A percentile compares a stretch with the other conserved stretches of the same genome.
These are phyloP conservation scores for Corynespora cassiicola DNA, from an alignment of 2,329 filamentous ascomycete species.

Conservation along the genomic window DNA sequence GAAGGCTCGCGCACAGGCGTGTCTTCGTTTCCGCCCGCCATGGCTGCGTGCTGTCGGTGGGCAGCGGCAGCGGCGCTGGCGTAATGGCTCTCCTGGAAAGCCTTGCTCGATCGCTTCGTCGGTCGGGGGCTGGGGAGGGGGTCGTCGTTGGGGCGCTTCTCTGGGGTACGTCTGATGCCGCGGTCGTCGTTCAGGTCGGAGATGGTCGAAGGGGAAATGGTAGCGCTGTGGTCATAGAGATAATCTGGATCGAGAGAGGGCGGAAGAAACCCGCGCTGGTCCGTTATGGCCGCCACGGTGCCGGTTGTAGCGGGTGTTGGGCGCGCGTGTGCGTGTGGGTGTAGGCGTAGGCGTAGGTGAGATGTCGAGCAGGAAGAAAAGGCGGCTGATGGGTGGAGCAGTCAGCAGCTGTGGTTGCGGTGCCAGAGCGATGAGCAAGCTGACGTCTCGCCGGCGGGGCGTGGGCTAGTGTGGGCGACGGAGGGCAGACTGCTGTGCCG, in stretches of 20 bases:
- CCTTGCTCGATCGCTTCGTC: conserved; percentile 11
- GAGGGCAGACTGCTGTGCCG: no score
- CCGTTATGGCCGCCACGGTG: conserved; percentile 40
- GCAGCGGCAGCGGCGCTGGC: conserved; percentile 3
- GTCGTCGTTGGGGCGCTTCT: conserved; percentile 11
- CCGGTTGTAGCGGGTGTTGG: no score
- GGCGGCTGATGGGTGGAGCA: no score
- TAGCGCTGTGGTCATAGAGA: conserved; percentile 20
- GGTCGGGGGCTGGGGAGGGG: conserved; percentile 23
- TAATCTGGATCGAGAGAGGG: conserved; percentile 24
- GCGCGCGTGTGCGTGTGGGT: no score
- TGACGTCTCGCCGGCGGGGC: no score
- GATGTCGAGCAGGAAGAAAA: no score
- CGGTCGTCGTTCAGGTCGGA: conserved; percentile 18
- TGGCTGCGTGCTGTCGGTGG: conserved; percentile 15
- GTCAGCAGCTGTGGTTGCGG: no score
- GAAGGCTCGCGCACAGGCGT: conserved; percentile 1
- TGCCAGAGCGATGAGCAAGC: no score
- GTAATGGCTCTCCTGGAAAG: conserved; percentile 4
- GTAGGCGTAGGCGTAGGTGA: no score
- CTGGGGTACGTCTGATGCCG: conserved; percentile 9
- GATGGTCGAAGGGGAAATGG: conserved; percentile 16
- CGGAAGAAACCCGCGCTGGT: conserved; percentile 22
- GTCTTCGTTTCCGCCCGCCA: conserved; percentile 19
- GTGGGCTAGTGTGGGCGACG: no score